phyloP scores from a whole-genome alignment of 805 yeast species.

The Nakazawaea anatomiae region DNA sequence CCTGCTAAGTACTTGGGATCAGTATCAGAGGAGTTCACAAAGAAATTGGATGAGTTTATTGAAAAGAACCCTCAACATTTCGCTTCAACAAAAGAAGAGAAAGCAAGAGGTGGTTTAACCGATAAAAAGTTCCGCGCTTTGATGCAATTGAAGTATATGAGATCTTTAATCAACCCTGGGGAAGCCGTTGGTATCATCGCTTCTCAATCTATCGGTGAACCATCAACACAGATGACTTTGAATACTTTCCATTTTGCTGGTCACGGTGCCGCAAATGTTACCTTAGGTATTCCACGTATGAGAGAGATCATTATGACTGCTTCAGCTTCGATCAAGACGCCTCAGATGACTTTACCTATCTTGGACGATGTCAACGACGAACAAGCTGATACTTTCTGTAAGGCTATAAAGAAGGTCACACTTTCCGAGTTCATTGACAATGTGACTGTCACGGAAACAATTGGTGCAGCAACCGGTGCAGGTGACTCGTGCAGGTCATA shows the following conservation, averaged over 20 bases:
- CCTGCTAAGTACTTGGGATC: slow-evolving; percentile 91
- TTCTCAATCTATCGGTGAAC: slow-evolving; percentile 97
- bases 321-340: slow-evolving; percentile 91
- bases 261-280: slow-evolving; percentile 99
- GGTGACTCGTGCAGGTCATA: slow-evolving; percentile 61
- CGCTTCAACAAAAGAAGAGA: slow-evolving; percentile 44
- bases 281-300: slow-evolving; percentile 99
- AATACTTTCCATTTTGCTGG: slow-evolving; percentile 99
- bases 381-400: slow-evolving; percentile 89
- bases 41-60: slow-evolving; percentile 67
- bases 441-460: slow-evolving; percentile 82
- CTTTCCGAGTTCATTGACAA: slow-evolving; percentile 85
- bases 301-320: slow-evolving; percentile 99
- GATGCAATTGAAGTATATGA: slow-evolving; percentile 98
- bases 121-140: slow-evolving; percentile 87
- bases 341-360: slow-evolving; percentile 94
- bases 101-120: slow-evolving; percentile 43
- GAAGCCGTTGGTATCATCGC: slow-evolving; percentile 98
- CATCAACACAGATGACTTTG: slow-evolving; percentile 98
- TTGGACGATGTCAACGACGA: slow-evolving; percentile 73
- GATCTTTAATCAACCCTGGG: slow-evolving; percentile 91
- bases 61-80: slow-evolving; percentile 50
- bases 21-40: slow-evolving; percentile 85
- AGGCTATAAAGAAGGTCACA: slow-evolving; percentile 76
- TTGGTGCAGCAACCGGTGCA: slow-evolving; percentile 44